Evolutionary conservation across 2,329 filamentous ascomycete species (phyloP).

Genomic region (Botrytis tulipae): DNA sequence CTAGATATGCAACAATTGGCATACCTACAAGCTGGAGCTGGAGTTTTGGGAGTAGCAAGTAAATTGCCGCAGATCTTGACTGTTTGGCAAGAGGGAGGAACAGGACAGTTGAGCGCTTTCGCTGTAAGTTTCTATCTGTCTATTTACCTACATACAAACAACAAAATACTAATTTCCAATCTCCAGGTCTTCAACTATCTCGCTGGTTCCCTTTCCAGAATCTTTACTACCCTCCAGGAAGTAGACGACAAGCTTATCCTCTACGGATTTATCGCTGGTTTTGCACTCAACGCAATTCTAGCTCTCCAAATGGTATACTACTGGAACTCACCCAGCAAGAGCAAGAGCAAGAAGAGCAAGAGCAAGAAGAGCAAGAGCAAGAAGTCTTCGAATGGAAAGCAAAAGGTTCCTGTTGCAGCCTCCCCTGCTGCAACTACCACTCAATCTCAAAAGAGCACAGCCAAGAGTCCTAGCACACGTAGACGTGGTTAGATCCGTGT

Average conservation of each 20-base stretch:
- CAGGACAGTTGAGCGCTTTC: constrained; percentile 94
- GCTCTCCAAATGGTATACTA: constrained; percentile 93
- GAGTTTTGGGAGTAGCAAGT: constrained; percentile 77
- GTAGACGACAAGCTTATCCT: constrained; percentile 96
- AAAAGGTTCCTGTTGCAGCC: constrained; percentile 33
- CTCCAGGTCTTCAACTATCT: constrained; percentile 95
- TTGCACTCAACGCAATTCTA: constrained; percentile 82
- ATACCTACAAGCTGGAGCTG: constrained; percentile 81
- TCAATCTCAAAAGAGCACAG: constrained; percentile 23
- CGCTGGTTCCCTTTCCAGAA: constrained; percentile 83
- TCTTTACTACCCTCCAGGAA: constrained; percentile 97
- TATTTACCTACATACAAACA: not conserved
- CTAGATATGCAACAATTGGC: constrained; percentile 50
- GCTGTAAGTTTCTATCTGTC: constrained; percentile 59
- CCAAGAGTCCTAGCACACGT: constrained; percentile 37
- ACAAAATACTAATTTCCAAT: not conserved
- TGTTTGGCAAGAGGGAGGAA: constrained; percentile 81
- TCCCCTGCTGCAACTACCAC: constrained; percentile 23
- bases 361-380: constrained; percentile 22
- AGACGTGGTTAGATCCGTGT: constrained; percentile 32
- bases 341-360: constrained; percentile 20
- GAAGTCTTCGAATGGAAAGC: constrained; percentile 42
- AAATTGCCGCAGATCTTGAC: constrained; percentile 92
- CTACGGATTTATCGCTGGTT: constrained; percentile 90
- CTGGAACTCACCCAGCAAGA: constrained; percentile 67